phyloP scores from a whole-genome alignment of 2,329 filamentous ascomycete species.

The Aspergillus fructus region DNA sequence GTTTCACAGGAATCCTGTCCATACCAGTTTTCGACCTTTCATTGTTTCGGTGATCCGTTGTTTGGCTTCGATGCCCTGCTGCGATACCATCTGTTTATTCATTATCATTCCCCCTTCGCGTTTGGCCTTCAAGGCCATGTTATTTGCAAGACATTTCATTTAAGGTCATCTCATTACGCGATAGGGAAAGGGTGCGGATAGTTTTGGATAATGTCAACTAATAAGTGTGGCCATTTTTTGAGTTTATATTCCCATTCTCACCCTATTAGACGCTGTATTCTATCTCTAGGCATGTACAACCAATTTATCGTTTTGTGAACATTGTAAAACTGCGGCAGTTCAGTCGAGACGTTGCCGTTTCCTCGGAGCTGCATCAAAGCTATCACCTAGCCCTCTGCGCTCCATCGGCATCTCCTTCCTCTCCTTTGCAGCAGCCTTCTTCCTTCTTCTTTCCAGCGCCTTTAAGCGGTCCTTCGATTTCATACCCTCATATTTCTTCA shows the following conservation, averaged over 20 bases:
- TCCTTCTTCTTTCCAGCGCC: slow-evolving; percentile 80
- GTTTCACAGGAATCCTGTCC: slow-evolving; percentile 11
- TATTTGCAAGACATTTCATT: slow-evolving; percentile 7
- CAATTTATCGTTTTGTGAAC: background rate
- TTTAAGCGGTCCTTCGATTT: slow-evolving; percentile 81
- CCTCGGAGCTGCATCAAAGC: slow-evolving; percentile 22
- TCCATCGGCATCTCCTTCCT: slow-evolving; percentile 69
- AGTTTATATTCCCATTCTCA: background rate
- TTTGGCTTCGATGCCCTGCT: slow-evolving; percentile 13
- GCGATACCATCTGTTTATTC: slow-evolving; percentile 21
- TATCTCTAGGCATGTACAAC: background rate
- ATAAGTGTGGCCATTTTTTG: slow-evolving; percentile 10
- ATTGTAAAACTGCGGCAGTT: background rate
- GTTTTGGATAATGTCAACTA: slow-evolving; percentile 19
- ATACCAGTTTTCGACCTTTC: slow-evolving; percentile 8
- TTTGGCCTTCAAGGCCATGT: slow-evolving; percentile 13
- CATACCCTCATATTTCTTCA: slow-evolving; percentile 78
- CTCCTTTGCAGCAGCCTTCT: slow-evolving; percentile 86
- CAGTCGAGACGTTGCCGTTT: slow-evolving; percentile 31
- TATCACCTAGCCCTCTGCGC: slow-evolving; percentile 44
- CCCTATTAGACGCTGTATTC: background rate
- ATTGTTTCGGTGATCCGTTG: slow-evolving; percentile 12
- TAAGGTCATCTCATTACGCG: slow-evolving; percentile 5
- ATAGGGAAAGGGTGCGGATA: slow-evolving; percentile 9
- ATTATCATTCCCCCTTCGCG: slow-evolving; percentile 15